Conservation (phyloP, 371 early-diverging fungal genomes). For the Choanephora cucurbitarum region DNA sequence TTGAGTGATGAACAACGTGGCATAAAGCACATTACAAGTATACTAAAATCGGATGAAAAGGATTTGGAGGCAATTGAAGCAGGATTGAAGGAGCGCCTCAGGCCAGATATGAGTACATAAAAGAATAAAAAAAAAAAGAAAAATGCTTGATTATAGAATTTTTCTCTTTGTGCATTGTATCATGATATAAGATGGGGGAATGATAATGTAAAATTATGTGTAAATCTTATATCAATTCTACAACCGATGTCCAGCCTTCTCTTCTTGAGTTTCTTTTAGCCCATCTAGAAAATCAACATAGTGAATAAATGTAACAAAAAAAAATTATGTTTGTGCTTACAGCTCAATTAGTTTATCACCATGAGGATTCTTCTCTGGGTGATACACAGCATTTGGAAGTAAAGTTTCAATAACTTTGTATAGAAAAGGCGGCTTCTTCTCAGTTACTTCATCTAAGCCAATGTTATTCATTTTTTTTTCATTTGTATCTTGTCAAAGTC, state of each 20-base stretch:
- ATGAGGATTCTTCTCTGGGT: conserved; percentile 60
- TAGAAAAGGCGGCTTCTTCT: conserved; percentile 80
- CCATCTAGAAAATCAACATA: conserved; percentile 40
- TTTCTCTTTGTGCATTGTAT: too few species aligned
- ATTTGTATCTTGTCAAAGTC: too few species aligned
- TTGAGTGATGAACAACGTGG: conserved; percentile 26
- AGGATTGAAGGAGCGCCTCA: conserved; percentile 10
- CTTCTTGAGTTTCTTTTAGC: conserved; percentile 45
- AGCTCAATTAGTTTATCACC: conserved; percentile 72
- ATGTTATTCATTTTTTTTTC: not conserved
- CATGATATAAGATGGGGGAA: too few species aligned
- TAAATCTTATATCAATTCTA: conserved; percentile 1
- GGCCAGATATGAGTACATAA: too few species aligned
- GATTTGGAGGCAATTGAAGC: conserved; percentile 23
- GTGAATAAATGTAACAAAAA: not conserved
- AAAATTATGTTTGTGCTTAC: conserved; percentile 49
- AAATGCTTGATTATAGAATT: too few species aligned
- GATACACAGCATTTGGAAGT: conserved; percentile 76
- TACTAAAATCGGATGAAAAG: conserved; percentile 17
- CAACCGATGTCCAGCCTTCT: conserved; percentile 57
- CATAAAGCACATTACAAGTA: conserved; percentile 16
- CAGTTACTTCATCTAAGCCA: conserved; percentile 58
- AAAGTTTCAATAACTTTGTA: conserved; percentile 89
- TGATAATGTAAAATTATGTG: too few species aligned
- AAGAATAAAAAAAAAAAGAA: too few species aligned